A percentile compares a stretch with the other conserved stretches of the same genome.
Evolutionary conservation across 208 protist species (phyloP).

Genomic region (Eutreptiella sp.): DNA sequence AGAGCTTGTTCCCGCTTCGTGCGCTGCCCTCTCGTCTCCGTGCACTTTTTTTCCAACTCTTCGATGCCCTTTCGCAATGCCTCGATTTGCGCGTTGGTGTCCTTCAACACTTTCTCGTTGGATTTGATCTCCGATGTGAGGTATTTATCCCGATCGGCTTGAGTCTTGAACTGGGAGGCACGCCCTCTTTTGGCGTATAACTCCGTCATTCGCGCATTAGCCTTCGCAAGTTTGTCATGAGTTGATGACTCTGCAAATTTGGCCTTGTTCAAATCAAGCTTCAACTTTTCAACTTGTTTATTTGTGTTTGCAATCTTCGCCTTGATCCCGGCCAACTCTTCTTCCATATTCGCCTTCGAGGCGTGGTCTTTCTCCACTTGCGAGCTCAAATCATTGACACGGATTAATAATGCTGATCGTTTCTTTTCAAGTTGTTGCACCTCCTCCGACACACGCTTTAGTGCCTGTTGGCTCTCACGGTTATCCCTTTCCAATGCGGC

Average conservation of each 20-base stretch:
- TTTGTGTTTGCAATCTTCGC: slow-evolving; percentile 36
- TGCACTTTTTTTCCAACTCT: slow-evolving; percentile 39
- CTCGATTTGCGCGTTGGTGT: slow-evolving; percentile 43
- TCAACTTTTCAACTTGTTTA: slow-evolving; percentile 42
- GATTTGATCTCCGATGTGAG: slow-evolving; percentile 67
- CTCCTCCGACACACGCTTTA: too few relatives aligned
- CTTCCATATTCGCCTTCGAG: slow-evolving; percentile 42
- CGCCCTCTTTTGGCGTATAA: slow-evolving; percentile 77
- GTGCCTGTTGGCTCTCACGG: neutral
- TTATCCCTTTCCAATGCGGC: neutral
- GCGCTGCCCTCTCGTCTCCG: neutral
- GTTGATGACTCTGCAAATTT: slow-evolving; percentile 31
- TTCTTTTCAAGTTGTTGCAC: too few relatives aligned
- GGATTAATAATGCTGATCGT: neutral
- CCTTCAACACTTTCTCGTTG: slow-evolving; percentile 43
- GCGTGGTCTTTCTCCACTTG: slow-evolving; percentile 45
- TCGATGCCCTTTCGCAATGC: slow-evolving; percentile 53
- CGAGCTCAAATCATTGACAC: neutral
- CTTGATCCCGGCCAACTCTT: slow-evolving; percentile 40
- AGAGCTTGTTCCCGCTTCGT: too few relatives aligned
- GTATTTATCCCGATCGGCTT: slow-evolving; percentile 76
- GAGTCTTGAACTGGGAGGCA: slow-evolving; percentile 76
- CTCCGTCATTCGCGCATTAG: slow-evolving; percentile 53
- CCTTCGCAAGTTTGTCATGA: slow-evolving; percentile 34
- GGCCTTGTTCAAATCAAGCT: slow-evolving; percentile 38